Conservation (phyloP, 1,284 basidiomycete species). For the Gomphus bonarii region DNA sequence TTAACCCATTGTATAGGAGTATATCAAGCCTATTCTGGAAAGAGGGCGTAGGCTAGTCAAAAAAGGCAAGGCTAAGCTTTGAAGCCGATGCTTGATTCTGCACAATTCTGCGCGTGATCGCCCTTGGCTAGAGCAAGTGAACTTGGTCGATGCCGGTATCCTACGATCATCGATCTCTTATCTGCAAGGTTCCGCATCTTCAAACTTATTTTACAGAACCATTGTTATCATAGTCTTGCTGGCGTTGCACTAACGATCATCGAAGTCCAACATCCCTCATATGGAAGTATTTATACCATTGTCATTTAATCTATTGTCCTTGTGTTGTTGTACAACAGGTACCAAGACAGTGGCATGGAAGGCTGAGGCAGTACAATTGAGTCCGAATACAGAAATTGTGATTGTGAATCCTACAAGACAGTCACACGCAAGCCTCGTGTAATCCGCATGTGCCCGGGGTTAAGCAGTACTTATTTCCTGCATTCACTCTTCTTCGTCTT, state of each 20-base stretch:
- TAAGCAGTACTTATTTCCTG: not conserved
- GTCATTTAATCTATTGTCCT: not conserved
- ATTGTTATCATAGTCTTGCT: too few relatives aligned
- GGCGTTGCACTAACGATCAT: too few relatives aligned
- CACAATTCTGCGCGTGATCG: not conserved
- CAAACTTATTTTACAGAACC: too few relatives aligned
- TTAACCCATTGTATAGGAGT: conserved; percentile 22
- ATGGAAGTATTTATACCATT: not conserved
- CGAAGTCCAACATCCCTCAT: not conserved
- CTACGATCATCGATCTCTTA: not conserved
- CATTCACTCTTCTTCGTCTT: conserved; percentile 14
- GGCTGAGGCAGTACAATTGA: not conserved
- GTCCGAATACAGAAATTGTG: not conserved
- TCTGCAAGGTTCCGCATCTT: not conserved
- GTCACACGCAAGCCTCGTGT: conserved; percentile 8
- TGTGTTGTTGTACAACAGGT: not conserved
- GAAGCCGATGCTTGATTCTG: not conserved
- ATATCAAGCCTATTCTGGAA: conserved; percentile 37
- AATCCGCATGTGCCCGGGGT: not conserved
- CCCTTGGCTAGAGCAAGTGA: not conserved
- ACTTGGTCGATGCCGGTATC: not conserved
- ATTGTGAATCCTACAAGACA: not conserved
- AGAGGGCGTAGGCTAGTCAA: conserved; percentile 29
- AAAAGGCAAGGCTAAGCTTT: conserved; percentile 2
- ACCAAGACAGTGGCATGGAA: not conserved